Evolutionary conservation across 306 rosid genomes (phyloP), one percentile per base, ranked within the genome.

Genomic region (Vigna angularis): DNA sequence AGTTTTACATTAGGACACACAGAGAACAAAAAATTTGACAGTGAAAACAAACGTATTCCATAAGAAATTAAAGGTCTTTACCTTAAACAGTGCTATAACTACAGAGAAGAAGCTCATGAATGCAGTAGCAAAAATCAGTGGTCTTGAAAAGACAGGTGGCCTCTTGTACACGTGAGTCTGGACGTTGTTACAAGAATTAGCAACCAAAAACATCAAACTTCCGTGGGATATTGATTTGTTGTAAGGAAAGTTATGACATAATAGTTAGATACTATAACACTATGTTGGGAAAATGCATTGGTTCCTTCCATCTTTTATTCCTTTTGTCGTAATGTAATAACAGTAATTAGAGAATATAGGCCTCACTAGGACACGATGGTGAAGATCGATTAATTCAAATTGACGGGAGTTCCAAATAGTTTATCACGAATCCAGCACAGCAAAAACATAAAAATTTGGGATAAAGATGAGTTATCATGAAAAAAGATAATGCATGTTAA

Each of bases 21-120:
- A 66, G 28, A 48, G 70, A 48, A 83, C 57, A 38, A 66, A 79
- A 82, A 49, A 15, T 51, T 56, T 65, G 30, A 24, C 20, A 48
- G 79, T 50, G 72, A 78, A 72, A 74, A 69, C 58, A 69, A 30
- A 56, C 12, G 9, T 32, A 66, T 45, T 28, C 7, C 38, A n/a
- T 57, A 50, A 56, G 56, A 83, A 68, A 59, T 26, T 57, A 72
- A 56, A 30, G 75, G 78, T 6, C 69, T 66, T 73, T 87, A 95
- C 99, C 99, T 95, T 95, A 76, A 95, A 95, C 70, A 95, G 83
- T 57, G 99, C 99, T 36, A 95, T 95, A 81, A 95, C 99, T 49
- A 95, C 87, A 38, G 99, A 95, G 89, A 95, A 95, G 92, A 95
- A 95, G 85, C 96, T 91, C 99, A 95, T 93, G 85, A 95, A 95